Evolutionary conservation across 2,329 filamentous ascomycete genomes (phyloP).

Genomic region (Penicillium sp.): DNA sequence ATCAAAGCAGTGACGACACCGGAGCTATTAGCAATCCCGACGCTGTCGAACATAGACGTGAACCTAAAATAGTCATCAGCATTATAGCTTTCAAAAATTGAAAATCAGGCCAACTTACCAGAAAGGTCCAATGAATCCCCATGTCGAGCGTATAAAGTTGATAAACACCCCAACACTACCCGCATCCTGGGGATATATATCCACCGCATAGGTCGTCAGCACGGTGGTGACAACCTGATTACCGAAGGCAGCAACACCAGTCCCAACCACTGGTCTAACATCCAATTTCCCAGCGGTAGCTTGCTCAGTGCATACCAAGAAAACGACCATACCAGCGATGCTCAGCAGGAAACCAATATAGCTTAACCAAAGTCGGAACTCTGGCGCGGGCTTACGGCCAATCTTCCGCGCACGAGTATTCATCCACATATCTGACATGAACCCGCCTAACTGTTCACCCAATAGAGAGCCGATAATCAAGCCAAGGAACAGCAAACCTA

Average conservation of each 20-base stretch:
- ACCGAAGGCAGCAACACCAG: conserved; percentile 54
- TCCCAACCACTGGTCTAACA: conserved; percentile 57
- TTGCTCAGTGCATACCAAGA: conserved; percentile 54
- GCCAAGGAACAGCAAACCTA: conserved; percentile 59
- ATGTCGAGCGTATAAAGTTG: conserved; percentile 51
- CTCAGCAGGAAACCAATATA: conserved; percentile 54
- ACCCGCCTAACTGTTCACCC: conserved; percentile 60
- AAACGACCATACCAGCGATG: conserved; percentile 57
- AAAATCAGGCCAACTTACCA: conserved; percentile 32
- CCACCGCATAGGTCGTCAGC: conserved; percentile 59
- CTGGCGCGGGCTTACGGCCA: conserved; percentile 47
- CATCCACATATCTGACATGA: conserved; percentile 59
- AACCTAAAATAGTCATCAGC: background rate
- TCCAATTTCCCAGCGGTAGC: conserved; percentile 51
- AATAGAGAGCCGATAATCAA: conserved; percentile 59
- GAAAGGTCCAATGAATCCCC: conserved; percentile 40
- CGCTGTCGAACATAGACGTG: conserved; percentile 32
- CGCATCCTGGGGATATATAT: conserved; percentile 56
- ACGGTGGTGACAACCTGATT: conserved; percentile 65
- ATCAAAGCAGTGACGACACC: conserved; percentile 31
- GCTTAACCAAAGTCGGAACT: conserved; percentile 58
- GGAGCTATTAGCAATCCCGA: conserved; percentile 32
- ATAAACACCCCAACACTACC: conserved; percentile 61
- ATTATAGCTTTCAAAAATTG: background rate
- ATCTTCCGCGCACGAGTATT: conserved; percentile 33